phyloP scores from a whole-genome alignment of 495 filamentous ascomycete genomes.

The Penicillium riverlandense region DNA sequence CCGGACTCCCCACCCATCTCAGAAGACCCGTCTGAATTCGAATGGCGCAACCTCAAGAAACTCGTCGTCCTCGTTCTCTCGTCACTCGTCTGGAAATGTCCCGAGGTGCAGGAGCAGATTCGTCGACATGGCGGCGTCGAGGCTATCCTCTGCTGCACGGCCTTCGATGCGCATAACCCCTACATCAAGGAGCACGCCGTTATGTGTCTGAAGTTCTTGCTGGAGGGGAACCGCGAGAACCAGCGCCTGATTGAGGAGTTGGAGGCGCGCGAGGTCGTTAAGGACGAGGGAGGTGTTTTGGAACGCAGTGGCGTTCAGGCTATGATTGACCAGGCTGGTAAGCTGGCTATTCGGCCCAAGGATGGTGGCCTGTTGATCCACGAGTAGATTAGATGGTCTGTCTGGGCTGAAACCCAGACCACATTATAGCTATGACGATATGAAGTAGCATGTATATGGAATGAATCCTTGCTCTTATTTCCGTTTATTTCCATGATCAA shows the following conservation, averaged over 20 bases:
- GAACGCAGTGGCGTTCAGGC: conserved; percentile 48
- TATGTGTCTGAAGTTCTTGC: conserved; percentile 80
- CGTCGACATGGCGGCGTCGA: conserved; percentile 74
- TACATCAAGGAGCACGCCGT: conserved; percentile 88
- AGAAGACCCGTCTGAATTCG: conserved; percentile 80
- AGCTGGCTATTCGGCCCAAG: conserved; percentile 34
- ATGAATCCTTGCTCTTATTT: no score
- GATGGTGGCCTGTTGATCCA: conserved; percentile 3
- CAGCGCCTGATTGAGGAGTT: conserved; percentile 66
- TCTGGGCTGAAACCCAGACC: background rate
- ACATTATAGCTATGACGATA: background rate
- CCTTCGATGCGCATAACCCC: conserved; percentile 79
- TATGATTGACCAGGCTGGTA: conserved; percentile 46
- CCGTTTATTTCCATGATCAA: no score
- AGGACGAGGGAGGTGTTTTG: conserved; percentile 39
- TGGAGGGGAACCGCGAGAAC: conserved; percentile 78
- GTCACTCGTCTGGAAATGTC: conserved; percentile 73
- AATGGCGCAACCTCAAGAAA: conserved; percentile 90
- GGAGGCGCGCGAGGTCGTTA: conserved; percentile 44
- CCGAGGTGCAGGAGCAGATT: conserved; percentile 78
- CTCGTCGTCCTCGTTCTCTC: conserved; percentile 82
- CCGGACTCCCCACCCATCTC: conserved; percentile 55
- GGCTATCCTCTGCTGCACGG: conserved; percentile 76
- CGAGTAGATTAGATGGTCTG: background rate
- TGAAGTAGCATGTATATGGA: no score